Evolutionary conservation across 257 asterid genomes (phyloP).

Genomic region (Hygrophila difformis): DNA sequence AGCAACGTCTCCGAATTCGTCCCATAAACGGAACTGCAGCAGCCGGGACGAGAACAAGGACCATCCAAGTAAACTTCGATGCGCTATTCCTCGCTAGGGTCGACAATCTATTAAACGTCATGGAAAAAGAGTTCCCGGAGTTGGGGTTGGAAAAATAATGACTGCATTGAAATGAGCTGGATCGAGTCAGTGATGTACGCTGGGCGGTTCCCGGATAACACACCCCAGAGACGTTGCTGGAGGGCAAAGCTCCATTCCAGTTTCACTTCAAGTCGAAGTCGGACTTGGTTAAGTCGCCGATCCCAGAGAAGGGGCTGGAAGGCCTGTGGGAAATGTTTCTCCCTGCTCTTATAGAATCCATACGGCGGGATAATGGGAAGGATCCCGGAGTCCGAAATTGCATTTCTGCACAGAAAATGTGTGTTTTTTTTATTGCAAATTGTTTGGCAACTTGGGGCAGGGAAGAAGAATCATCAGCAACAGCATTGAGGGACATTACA

Average conservation of each 20-base stretch:
- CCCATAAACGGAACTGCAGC: not conserved
- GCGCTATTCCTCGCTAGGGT: constrained; percentile 16
- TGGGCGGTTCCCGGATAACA: constrained; percentile 7
- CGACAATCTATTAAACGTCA: not conserved
- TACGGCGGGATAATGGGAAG: constrained; percentile 18
- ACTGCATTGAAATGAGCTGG: constrained; percentile 19
- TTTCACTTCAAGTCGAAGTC: constrained; percentile 16
- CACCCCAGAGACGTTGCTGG: constrained; percentile 10
- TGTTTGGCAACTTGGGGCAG: constrained; percentile 7
- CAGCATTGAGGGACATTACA: not conserved
- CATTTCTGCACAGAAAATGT: constrained; percentile 16
- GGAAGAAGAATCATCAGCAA: constrained; percentile 3
- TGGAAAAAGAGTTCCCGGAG: constrained; percentile 12
- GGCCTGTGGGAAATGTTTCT: constrained; percentile 12
- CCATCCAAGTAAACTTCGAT: constrained; percentile 4
- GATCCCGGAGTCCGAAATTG: too few relatives aligned
- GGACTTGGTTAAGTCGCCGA: constrained; percentile 8
- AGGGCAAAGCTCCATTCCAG: constrained; percentile 13
- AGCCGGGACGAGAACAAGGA: too few relatives aligned
- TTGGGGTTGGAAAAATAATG: constrained; percentile 6
- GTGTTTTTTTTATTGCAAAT: constrained; percentile 16
- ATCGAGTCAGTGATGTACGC: constrained; percentile 13
- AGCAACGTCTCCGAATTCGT: constrained; percentile 11
- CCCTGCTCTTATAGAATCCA: constrained; percentile 14
- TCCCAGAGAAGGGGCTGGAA: constrained; percentile 14